Conservation (phyloP, 495 filamentous ascomycete species). For the Trichocladium antarcticum region DNA sequence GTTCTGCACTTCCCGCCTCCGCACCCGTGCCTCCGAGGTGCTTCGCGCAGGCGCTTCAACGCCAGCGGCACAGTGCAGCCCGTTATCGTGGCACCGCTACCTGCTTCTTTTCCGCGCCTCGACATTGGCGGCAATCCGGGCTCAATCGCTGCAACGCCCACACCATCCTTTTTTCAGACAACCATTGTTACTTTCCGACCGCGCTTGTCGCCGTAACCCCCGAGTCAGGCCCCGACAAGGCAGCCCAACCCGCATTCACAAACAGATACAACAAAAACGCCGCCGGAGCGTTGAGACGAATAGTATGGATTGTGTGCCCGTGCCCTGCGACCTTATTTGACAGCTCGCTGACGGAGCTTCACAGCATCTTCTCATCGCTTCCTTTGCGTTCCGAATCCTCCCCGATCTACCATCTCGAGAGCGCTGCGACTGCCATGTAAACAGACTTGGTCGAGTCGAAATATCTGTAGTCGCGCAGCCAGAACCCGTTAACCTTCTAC, state of each 20-base stretch:
- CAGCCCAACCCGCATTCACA: not conserved
- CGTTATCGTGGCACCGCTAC: not conserved
- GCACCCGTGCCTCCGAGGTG: not conserved
- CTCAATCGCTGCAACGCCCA: not conserved
- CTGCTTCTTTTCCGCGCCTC: not conserved
- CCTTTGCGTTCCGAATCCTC: not conserved
- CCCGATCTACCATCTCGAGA: not conserved
- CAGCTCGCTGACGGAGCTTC: too few species aligned
- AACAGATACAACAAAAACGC: not conserved
- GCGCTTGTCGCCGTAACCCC: not conserved
- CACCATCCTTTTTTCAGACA: not conserved
- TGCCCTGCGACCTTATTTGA: too few species aligned
- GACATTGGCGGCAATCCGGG: not conserved
- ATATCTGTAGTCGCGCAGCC: not conserved
- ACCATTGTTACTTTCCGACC: not conserved
- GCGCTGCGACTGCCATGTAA: not conserved
- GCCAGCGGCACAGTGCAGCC: slow-evolving; percentile 1
- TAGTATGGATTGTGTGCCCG: too few species aligned
- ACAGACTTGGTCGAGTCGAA: not conserved
- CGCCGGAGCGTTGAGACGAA: not conserved
- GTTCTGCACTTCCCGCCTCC: not conserved
- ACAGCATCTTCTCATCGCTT: too few species aligned
- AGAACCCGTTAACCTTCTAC: not conserved
- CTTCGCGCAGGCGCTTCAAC: not conserved
- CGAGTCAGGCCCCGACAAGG: not conserved